Evolutionary conservation across 2,329 filamentous ascomycete species (phyloP).

Genomic region (Pseudogymnoascus sp.): DNA sequence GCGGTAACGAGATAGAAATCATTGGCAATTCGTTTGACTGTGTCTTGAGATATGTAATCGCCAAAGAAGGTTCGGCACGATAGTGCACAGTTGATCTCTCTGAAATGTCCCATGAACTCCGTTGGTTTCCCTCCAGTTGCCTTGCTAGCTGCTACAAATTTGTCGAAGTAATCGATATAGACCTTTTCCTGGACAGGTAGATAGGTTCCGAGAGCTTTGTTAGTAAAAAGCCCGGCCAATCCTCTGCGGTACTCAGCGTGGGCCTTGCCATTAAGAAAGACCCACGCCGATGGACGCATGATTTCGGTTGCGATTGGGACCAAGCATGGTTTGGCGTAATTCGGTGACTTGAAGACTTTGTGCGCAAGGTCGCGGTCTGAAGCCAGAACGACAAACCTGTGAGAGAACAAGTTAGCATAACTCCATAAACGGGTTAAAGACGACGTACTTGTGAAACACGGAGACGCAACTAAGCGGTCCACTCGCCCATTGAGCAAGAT

Average conservation of each 20-base stretch:
- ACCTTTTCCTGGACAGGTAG: conserved; percentile 67
- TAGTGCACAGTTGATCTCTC: conserved; percentile 70
- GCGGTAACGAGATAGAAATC: conserved; percentile 74
- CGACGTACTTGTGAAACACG: conserved; percentile 68
- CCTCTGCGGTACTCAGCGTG: conserved; percentile 74
- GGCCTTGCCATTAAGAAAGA: conserved; percentile 67
- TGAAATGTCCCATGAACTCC: conserved; percentile 63
- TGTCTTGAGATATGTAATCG: conserved; percentile 65
- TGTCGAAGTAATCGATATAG: conserved; percentile 60
- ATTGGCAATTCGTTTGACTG: conserved; percentile 66
- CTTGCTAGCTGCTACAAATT: conserved; percentile 53
- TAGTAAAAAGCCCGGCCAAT: conserved; percentile 65
- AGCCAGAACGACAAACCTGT: conserved; percentile 69
- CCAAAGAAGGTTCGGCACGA: conserved; percentile 75
- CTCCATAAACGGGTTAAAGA: background rate
- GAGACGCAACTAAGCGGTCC: conserved; percentile 75
- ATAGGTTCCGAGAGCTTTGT: conserved; percentile 61
- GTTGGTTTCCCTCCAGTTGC: conserved; percentile 46
- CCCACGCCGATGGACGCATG: conserved; percentile 64
- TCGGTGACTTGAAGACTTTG: conserved; percentile 73
- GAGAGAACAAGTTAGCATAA: background rate
- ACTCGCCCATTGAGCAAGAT: conserved; percentile 69
- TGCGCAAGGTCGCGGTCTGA: conserved; percentile 70
- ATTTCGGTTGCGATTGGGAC: conserved; percentile 70
- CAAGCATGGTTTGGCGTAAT: conserved; percentile 67